These are phyloP conservation scores for Leptographium flavum DNA, from an alignment of 2,329 filamentous ascomycete species.

Conservation along the genomic window DNA sequence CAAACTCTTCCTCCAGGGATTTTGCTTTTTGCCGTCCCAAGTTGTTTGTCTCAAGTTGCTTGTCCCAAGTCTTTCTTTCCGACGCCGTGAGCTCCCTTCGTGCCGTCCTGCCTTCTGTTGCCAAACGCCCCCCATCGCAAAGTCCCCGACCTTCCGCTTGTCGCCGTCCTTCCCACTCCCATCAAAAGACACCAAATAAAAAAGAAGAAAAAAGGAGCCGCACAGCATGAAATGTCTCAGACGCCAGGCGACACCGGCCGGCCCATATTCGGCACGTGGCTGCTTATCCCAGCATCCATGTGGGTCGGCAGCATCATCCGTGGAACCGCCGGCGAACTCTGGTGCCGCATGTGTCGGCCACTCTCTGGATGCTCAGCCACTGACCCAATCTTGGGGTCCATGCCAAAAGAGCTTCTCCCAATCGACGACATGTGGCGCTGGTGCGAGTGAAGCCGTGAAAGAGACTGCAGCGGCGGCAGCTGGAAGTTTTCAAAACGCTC, in stretches of 20 bases:
- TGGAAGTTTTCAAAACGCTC: constrained; percentile 7
- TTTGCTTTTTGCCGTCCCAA: no score
- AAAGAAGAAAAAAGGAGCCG: not conserved
- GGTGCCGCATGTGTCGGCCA: constrained; percentile 3
- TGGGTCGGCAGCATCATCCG: not conserved
- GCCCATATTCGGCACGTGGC: not conserved
- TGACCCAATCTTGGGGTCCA: not conserved
- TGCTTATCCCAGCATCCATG: not conserved
- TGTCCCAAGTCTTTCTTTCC: no score
- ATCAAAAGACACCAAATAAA: not conserved
- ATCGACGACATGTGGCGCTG: not conserved
- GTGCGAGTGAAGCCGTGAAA: not conserved
- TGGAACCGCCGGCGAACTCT: constrained; percentile 7
- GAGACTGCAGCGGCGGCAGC: constrained; percentile 6
- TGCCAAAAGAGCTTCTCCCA: not conserved
- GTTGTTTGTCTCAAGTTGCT: no score
- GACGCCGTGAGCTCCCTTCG: no score
- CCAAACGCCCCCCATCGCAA: constrained; percentile 1
- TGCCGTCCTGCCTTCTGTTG: not conserved
- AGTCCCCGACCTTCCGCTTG: not conserved
- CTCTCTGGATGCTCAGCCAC: not conserved
- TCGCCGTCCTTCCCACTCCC: not conserved
- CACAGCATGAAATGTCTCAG: not conserved
- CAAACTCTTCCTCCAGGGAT: not conserved
- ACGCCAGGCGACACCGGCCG: not conserved